A percentile compares a stretch with the other conserved stretches of the same genome.
Conservation (phyloP, 371 early-diverging fungal genomes). For the Conidiobolus incongruus region DNA sequence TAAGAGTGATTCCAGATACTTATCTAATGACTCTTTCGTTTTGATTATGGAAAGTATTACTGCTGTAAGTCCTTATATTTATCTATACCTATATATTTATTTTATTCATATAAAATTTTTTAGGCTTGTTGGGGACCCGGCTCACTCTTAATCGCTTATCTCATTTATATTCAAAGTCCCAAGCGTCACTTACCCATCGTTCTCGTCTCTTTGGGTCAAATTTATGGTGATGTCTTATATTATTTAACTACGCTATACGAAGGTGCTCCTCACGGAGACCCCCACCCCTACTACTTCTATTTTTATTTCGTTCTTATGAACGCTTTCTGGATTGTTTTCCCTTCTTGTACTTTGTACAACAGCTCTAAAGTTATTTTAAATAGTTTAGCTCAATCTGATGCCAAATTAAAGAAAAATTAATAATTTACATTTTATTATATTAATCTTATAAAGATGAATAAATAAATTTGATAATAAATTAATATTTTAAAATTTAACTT, state of each 20-base stretch:
- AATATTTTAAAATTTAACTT: no score
- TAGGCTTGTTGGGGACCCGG: conserved; percentile 56
- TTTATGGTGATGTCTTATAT: conserved; percentile 58
- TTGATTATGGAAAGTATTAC: conserved; percentile 71
- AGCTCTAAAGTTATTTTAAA: no score
- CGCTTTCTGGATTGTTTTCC: conserved; percentile 44
- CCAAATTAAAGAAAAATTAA: no score
- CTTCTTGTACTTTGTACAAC: no score
- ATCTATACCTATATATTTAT: neutral
- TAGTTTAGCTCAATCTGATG: no score
- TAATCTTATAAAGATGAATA: no score
- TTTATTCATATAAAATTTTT: no score
- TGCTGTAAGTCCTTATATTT: conserved; percentile 22
- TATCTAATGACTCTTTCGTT: conserved; percentile 52
- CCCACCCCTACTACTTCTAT: conserved; percentile 48
- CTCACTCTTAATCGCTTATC: conserved; percentile 33
- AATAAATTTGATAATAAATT: no score
- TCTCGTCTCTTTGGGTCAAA: conserved; percentile 37
- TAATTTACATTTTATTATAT: no score
- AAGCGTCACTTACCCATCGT: conserved; percentile 43
- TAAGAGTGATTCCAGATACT: conserved; percentile 65
- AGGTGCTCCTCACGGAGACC: conserved; percentile 31
- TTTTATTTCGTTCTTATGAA: conserved; percentile 55
- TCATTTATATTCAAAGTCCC: conserved; percentile 28
- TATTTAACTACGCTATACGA: conserved; percentile 36